These are phyloP conservation scores for Phanerochaete sordida DNA, from an alignment of 768 basidiomycete species.

Conservation along the genomic window DNA sequence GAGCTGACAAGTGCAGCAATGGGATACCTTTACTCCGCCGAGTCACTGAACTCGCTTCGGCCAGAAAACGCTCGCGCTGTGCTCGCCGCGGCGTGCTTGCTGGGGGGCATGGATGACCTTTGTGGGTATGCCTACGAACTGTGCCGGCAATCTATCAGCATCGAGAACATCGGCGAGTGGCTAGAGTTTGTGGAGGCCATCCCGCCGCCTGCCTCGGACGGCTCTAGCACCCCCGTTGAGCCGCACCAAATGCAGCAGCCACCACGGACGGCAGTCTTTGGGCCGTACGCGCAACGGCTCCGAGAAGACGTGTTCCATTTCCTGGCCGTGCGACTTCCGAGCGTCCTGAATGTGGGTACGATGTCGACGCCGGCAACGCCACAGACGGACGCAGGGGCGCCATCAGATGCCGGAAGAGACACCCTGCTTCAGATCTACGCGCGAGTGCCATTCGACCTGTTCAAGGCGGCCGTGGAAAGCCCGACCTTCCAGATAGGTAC, in stretches of 20 bases:
- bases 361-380: slow-evolving; percentile 31
- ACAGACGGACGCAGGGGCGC: slow-evolving; percentile 26
- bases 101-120: slow-evolving; percentile 86
- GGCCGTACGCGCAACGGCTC: slow-evolving; percentile 71
- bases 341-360: slow-evolving; percentile 47
- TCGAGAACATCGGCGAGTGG: slow-evolving; percentile 75
- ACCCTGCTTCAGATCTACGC: slow-evolving; percentile 72
- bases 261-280: slow-evolving; percentile 59
- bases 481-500: slow-evolving; percentile 76
- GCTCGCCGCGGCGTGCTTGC: slow-evolving; percentile 78
- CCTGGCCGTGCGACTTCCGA: slow-evolving; percentile 71
- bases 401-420: slow-evolving; percentile 53
- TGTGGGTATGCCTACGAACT: slow-evolving; percentile 75
- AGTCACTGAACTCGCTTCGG: slow-evolving; percentile 63
- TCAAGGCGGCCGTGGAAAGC: slow-evolving; percentile 79
- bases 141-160: slow-evolving; percentile 71
- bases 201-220: slow-evolving; percentile 47
- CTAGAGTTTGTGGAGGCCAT: slow-evolving; percentile 68
- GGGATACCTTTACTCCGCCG: slow-evolving; percentile 76
- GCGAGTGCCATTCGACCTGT: slow-evolving; percentile 82
- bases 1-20: slow-evolving; percentile 46
- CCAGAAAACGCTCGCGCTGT: slow-evolving; percentile 82
- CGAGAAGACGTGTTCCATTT: slow-evolving; percentile 77
- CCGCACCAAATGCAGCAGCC: slow-evolving; percentile 27
- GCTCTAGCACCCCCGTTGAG: slow-evolving; percentile 41